These are phyloP conservation scores for Ogataea trehalophila DNA, from an alignment of 805 yeast species.

Conservation along the genomic window DNA sequence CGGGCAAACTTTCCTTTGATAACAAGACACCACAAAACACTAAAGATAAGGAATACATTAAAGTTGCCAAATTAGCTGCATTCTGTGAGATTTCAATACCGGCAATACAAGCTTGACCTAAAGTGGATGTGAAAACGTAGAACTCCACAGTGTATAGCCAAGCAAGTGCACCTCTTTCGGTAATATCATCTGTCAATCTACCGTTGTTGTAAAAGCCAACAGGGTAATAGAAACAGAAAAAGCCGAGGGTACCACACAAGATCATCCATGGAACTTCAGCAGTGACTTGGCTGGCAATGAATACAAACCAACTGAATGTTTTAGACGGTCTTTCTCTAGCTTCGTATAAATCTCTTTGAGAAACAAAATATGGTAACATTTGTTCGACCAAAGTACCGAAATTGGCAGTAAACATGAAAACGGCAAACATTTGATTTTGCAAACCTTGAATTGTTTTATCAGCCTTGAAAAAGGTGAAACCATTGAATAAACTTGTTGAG, in stretches of 20 bases:
- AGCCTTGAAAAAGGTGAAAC: constrained; percentile 64
- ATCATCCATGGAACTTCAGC: constrained; percentile 62
- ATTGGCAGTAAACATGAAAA: constrained; percentile 57
- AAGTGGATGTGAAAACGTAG: constrained; percentile 48
- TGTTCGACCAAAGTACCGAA: constrained; percentile 55
- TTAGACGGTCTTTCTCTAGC: constrained; percentile 67
- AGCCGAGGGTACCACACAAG: constrained; percentile 53
- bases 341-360: constrained; percentile 60
- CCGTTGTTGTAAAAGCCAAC: constrained; percentile 61
- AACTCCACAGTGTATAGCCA: constrained; percentile 37
- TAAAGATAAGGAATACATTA: constrained; percentile 54
- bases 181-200: constrained; percentile 35
- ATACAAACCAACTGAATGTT: constrained; percentile 60
- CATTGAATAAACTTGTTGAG: constrained; percentile 53
- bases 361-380: constrained; percentile 51
- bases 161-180: constrained; percentile 46
- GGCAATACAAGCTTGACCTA: constrained; percentile 52
- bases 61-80: constrained; percentile 53
- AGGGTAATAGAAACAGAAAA: constrained; percentile 63
- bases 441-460: constrained; percentile 53
- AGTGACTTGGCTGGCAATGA: constrained; percentile 53
- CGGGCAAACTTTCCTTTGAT: constrained; percentile 34
- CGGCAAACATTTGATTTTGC: constrained; percentile 74
- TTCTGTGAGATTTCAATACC: constrained; percentile 51
- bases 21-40: constrained; percentile 73